phyloP scores from a whole-genome alignment of 2,329 filamentous ascomycete species.

The Berkeleyomyces rouxiae region DNA sequence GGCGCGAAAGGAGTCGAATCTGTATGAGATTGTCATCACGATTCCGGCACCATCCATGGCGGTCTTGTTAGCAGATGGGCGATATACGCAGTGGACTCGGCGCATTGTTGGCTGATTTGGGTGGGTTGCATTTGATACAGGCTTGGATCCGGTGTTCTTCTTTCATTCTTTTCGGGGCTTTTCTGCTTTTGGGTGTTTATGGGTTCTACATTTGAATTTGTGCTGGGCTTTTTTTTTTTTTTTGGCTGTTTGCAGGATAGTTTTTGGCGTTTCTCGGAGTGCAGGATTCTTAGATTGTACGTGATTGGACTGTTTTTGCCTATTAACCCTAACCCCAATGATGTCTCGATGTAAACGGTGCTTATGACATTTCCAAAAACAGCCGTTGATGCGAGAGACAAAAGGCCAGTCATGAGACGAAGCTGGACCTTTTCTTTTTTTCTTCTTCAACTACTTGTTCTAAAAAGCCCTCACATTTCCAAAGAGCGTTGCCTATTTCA shows the following conservation, averaged over 20 bases:
- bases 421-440: background rate
- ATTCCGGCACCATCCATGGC: constrained; percentile 20
- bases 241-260: background rate
- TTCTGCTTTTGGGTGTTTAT: background rate
- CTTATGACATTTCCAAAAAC: background rate
- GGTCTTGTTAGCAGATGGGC: constrained; percentile 16
- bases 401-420: background rate
- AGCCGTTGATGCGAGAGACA: background rate
- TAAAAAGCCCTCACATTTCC: background rate
- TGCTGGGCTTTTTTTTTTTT: background rate
- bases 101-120: constrained; percentile 12
- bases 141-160: background rate
- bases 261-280: background rate
- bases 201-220: no score
- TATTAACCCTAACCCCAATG: background rate
- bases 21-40: constrained; percentile 21
- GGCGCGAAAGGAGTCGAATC: constrained; percentile 15
- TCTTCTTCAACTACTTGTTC: background rate
- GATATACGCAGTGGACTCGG: constrained; percentile 20
- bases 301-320: background rate
- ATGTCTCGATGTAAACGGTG: background rate
- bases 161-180: background rate
- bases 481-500: background rate
- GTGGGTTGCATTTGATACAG: background rate
- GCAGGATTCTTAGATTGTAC: background rate